These are phyloP conservation scores for Solanum hybrid DNA, from an alignment of 305 asterid genomes.

Conservation along the genomic window DNA sequence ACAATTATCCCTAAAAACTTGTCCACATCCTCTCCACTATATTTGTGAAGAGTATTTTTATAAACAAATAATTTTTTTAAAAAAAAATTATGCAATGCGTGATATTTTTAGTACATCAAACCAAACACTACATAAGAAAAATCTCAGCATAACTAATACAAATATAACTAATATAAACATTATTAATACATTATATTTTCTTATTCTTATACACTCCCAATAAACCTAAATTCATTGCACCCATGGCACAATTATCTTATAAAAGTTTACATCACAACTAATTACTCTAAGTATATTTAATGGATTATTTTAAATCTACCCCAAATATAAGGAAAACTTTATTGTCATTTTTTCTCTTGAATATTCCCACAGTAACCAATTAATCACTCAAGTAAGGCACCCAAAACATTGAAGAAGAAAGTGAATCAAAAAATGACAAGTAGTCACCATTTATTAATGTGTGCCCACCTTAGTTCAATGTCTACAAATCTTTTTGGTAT, in stretches of 20 bases:
- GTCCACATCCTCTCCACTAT: neutral
- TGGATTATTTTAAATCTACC: neutral
- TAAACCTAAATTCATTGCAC: neutral
- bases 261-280: neutral
- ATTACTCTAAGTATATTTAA: neutral
- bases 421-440: neutral
- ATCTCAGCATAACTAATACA: neutral
- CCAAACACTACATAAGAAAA: neutral
- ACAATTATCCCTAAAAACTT: no score
- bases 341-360: neutral
- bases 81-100: neutral
- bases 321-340: neutral
- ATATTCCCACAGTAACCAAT: neutral
- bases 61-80: no score
- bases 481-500: neutral
- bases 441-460: neutral
- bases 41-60: rapidly evolving
- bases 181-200: no score
- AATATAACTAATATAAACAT: no score
- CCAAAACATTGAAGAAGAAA: neutral
- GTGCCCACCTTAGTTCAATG: neutral
- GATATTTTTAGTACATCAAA: neutral
- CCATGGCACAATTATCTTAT: neutral
- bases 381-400: neutral
- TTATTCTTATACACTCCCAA: no score